Conservation (phyloP, 139 green algal genomes). For the Chlamydomonas sp. region DNA sequence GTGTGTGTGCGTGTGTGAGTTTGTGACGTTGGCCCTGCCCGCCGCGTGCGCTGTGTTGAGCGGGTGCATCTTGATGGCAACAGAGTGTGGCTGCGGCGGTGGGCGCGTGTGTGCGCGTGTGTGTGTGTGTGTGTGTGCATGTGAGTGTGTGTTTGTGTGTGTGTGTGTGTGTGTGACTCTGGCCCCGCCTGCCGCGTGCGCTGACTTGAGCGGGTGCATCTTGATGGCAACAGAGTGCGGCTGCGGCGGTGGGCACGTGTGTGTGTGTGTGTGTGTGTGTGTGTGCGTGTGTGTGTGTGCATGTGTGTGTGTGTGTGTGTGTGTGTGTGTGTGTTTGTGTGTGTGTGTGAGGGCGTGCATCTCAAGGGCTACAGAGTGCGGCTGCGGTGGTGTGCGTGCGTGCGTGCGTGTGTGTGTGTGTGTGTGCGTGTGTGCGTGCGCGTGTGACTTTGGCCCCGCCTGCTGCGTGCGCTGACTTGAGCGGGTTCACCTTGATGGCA, state of each 20-base stretch:
- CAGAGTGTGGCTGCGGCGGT: not conserved
- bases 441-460: not conserved
- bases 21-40: not conserved
- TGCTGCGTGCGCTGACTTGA: too few species aligned
- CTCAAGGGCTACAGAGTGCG: too few species aligned
- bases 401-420: constrained; percentile 35
- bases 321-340: too few species aligned
- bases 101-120: not conserved
- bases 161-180: not conserved
- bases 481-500: too few species aligned
- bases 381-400: not conserved
- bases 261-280: constrained; percentile 7
- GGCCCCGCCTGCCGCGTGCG: too few species aligned
- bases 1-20: not conserved
- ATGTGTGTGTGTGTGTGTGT: not conserved
- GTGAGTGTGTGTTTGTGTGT: constrained; percentile 2
- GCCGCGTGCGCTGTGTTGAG: not conserved
- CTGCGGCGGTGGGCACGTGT: not conserved
- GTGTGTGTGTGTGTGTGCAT: not conserved
- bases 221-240: not conserved
- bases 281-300: not conserved
- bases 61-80: too few species aligned
- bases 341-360: not conserved
- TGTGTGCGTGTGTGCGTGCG: constrained; percentile 11
- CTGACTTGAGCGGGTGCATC: too few species aligned